phyloP scores from a whole-genome alignment of 495 filamentous ascomycete genomes.

The Penicilliopsis zonata region DNA sequence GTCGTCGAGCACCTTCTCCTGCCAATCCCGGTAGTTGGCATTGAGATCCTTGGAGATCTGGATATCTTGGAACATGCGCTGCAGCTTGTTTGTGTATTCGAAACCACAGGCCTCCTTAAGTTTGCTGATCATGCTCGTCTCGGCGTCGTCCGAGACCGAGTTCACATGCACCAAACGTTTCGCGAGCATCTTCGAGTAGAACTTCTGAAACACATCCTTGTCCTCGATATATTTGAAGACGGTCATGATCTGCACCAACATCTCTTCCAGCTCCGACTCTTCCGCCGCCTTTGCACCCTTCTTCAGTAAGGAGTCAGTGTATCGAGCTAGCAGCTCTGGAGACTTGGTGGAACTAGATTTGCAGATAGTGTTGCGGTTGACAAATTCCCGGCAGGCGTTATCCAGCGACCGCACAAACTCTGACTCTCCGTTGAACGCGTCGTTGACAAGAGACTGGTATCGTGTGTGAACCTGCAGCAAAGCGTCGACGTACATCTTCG shows the following conservation, averaged over 20 bases:
- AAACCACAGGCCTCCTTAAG: constrained; percentile 97
- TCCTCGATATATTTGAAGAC: constrained; percentile 99
- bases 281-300: constrained; percentile 86
- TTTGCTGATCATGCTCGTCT: constrained; percentile 99
- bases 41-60: constrained; percentile 98
- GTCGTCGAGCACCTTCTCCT: constrained; percentile 47
- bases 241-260: constrained; percentile 93
- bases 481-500: constrained; percentile 92
- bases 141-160: constrained; percentile 91
- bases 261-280: constrained; percentile 84
- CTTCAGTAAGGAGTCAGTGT: constrained; percentile 86
- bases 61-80: constrained; percentile 99
- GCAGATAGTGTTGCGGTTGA: constrained; percentile 94
- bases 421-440: constrained; percentile 87
- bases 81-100: constrained; percentile 98
- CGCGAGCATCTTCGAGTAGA: constrained; percentile 94
- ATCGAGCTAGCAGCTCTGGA: constrained; percentile 88
- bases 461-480: constrained; percentile 87
- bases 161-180: constrained; percentile 89
- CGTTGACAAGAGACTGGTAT: constrained; percentile 82
- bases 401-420: constrained; percentile 95
- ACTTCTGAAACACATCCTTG: constrained; percentile 99
- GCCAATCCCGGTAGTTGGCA: constrained; percentile 63
- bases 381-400: constrained; percentile 95
- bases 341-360: constrained; percentile 84